Base-by-base conservation (phyloP, 2,329 filamentous ascomycete genomes). In the Fusarium concolor region DNA sequence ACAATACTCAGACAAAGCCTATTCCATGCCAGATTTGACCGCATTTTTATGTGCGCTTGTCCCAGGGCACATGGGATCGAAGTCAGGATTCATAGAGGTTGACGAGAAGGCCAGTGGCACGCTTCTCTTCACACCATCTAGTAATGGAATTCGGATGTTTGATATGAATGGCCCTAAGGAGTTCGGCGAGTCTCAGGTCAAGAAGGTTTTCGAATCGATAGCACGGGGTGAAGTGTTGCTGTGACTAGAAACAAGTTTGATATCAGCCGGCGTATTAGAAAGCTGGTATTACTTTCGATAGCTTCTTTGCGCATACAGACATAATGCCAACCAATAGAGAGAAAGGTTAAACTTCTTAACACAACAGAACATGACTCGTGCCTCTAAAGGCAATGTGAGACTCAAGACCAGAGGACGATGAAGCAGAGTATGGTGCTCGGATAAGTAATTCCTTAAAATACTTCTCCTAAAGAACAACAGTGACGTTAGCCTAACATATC, bases 11-110 rank as follows among this genome's bases (percentile, higher is more conserved):
- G 55, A 68, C 9, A 58, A 65, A 31, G 20, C 50, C 8, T 64
- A 51, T 9, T 43, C 63, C 17, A 70, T 74, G 71, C 69, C 70
- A 1, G 71, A 73, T 42, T 56, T 74, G 55, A 70, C 68, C 4
- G 58, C 57, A 10, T 67, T 68, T 24, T 28, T 70, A 11, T 65
- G 63, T 28, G 41, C 56, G 14, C 62, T 72, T 20, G 44, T 60
- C 18, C 68, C 65, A 8, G 50, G 41, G 1, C 62, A 58, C 10
- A 42, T 51, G 17, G 55, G 54, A 5, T 43, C 67, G 11, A 62
- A 31, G 4, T 12, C 38, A 24, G 61, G 57, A 8, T 59, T 38
- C 22, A 65, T 65, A 35, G 42, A 56, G 31, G 46, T 68, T 5
- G 43, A 58, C 8, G 43, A 65, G n/a, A 42, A 62, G 14, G 50